Evolutionary conservation across 164 flowering plant species (phyloP), one percentile per base, ranked within the genome.

Genomic region (Stephania yunnanensis): DNA sequence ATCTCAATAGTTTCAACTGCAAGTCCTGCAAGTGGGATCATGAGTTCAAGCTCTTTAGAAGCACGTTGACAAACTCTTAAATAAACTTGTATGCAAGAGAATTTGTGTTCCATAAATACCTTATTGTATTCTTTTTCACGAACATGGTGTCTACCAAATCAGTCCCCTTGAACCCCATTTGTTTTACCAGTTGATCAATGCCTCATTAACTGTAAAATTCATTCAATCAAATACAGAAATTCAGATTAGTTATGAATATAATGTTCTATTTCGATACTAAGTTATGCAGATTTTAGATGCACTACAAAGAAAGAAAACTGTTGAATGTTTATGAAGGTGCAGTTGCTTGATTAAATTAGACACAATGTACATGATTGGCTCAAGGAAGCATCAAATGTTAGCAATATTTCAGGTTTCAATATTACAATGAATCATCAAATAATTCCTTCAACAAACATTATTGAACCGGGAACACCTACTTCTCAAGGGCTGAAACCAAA

Each of bases 381-480:
- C 42, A 19, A 61, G 20, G 63, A 73, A 36, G 25, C 30, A 58
- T 73, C 9, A 4, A 73, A n/a, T 19, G n/a, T 61, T 12, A 73
- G 45, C 20, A 65, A 7, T 25, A 44, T 71, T 71, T 31, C 46
- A 25, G n/a, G 42, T 58, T 46, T 70, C 5, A 76, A 74, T 25
- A 25, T 72, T 63, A 48, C 20, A 20, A 63, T 53, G 53, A 22
- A 70, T 78, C 71, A 72, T 46, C 7, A n/a, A 36, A 19, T 64
- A 77, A 58, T 73, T 75, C 69, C 80, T 81, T 29, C 85, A 63
- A 53, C 82, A 77, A 29, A 67, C 73, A 70, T 69, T 52, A 55
- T 71, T 79, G 45, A 71, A 53, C 81, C 81, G 81, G 10, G 87
- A 73, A 45, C 92, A 77, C 74, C 80, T 85, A 80, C 86, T 82